Evolutionary conservation across 176 grass and related monocot genomes (phyloP), one percentile per base, ranked within the genome.

Genomic region (Bromus sterilis): DNA sequence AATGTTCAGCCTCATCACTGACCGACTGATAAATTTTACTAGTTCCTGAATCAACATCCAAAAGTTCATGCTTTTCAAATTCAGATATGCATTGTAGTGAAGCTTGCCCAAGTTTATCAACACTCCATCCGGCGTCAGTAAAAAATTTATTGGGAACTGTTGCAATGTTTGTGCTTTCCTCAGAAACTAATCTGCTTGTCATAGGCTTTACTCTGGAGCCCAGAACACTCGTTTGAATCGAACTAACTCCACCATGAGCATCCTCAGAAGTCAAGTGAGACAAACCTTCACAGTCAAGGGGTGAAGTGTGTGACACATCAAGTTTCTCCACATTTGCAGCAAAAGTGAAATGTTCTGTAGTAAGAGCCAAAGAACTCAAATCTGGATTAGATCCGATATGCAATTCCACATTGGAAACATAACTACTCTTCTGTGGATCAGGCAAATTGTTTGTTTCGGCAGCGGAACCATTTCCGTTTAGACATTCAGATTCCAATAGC

Each of bases 11-110:
- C 32, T 60, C 75, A 20, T 66, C 62, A 73, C 46, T 51, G 74
- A 65, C 71, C 23, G 48, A 78, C 71, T 76, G 78, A 34, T 65
- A 69, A 71, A 79, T 65, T 84, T 85, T 81, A 84, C 81, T 68
- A 64, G 75, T 89, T 67, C 60, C 81, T 39, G 89, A 87, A 91
- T 86, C 90, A 84, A 79, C 56, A 83, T 86, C 82, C 46, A 94
- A 71, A 80, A 81, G 51, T 6, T 82, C 81, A 44, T 80, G 78
- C 39, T 80, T 91, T 58, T 85, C 83, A 18, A 53, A 85, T 81
- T 89, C 84, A 85, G 60, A 85, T 60, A 85, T 84, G 76, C 84
- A 76, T 79, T 76, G 63, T 37, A 84, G 78, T 41, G 61, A 78
- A 40, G 74, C 16, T 79, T 85, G 81, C 65, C 82, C 81, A 70